Conservation (phyloP, 2,329 filamentous ascomycete genomes). For the Sporothrix schenckii region DNA sequence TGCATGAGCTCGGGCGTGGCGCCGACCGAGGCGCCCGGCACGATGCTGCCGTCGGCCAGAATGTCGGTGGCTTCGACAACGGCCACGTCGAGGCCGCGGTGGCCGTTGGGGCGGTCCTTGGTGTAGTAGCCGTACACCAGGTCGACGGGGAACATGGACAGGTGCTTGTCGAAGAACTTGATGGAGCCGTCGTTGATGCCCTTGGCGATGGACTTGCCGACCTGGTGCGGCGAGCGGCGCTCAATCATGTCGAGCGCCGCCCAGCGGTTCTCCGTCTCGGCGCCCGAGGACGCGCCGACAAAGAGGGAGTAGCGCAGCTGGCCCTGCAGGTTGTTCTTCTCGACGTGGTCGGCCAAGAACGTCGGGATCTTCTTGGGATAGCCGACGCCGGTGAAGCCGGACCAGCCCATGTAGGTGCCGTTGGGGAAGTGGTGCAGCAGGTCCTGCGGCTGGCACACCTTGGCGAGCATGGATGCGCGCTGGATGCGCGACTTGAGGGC, state of each 20-base stretch:
- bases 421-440: constrained; percentile 80
- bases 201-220: constrained; percentile 86
- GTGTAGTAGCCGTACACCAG: constrained; percentile 88
- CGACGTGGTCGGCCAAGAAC: constrained; percentile 83
- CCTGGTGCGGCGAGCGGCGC: constrained; percentile 80
- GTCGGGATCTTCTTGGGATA: constrained; percentile 88
- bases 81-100: constrained; percentile 76
- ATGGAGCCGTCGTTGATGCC: constrained; percentile 88
- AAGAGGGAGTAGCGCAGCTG: constrained; percentile 85
- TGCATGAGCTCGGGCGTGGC: constrained; percentile 84
- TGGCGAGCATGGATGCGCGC: constrained; percentile 76
- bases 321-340: constrained; percentile 81
- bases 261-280: constrained; percentile 91
- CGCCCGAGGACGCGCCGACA: constrained; percentile 85
- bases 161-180: constrained; percentile 91
- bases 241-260: constrained; percentile 89
- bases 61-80: constrained; percentile 87
- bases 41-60: constrained; percentile 84
- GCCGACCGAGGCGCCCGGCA: constrained; percentile 82
- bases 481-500: constrained; percentile 75
- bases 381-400: constrained; percentile 85
- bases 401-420: constrained; percentile 87
- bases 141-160: constrained; percentile 89
- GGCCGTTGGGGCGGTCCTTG: constrained; percentile 71
- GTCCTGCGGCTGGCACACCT: constrained; percentile 78